phyloP scores from a whole-genome alignment of 2,329 filamentous ascomycete genomes.

The Lecanicillium sp. region DNA sequence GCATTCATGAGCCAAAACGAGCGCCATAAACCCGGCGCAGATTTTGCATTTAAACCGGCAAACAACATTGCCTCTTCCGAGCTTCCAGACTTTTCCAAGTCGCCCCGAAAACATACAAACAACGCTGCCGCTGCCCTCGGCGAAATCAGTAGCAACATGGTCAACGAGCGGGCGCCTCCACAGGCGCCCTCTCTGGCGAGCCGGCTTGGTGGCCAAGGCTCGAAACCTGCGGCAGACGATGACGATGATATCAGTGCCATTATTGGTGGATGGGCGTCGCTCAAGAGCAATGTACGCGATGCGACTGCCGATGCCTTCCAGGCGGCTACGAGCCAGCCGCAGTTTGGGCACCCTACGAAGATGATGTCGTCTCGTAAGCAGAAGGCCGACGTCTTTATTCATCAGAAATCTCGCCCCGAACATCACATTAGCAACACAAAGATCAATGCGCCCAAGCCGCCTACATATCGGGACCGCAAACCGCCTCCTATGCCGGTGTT shows the following conservation, averaged over 20 bases:
- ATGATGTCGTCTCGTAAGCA: conserved; percentile 44
- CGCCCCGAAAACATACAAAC: conserved; percentile 6
- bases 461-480: conserved; percentile 38
- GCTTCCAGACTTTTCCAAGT: conserved; percentile 12
- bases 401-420: conserved; percentile 46
- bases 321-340: conserved; percentile 16
- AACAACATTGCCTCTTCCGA: conserved; percentile 20
- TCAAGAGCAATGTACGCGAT: conserved; percentile 15
- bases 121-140: conserved; percentile 10
- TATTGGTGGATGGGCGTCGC: conserved; percentile 19
- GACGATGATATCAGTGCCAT: conserved; percentile 22
- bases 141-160: conserved; percentile 27
- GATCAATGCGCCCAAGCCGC: conserved; percentile 37
- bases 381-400: conserved; percentile 47
- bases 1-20: conserved; percentile 12
- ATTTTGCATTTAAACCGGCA: conserved; percentile 22
- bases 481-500: conserved; percentile 39
- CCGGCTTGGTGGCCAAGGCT: conserved; percentile 17
- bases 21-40: conserved; percentile 19
- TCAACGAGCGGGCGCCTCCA: conserved; percentile 37
- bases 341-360: conserved; percentile 31
- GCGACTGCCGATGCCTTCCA: conserved; percentile 9
- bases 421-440: conserved; percentile 42
- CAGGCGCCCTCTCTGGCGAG: conserved; percentile 34
- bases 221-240: conserved; percentile 19